Conservation (phyloP, 2,329 filamentous ascomycete species). For the Pseudogymnoascus destructans region DNA sequence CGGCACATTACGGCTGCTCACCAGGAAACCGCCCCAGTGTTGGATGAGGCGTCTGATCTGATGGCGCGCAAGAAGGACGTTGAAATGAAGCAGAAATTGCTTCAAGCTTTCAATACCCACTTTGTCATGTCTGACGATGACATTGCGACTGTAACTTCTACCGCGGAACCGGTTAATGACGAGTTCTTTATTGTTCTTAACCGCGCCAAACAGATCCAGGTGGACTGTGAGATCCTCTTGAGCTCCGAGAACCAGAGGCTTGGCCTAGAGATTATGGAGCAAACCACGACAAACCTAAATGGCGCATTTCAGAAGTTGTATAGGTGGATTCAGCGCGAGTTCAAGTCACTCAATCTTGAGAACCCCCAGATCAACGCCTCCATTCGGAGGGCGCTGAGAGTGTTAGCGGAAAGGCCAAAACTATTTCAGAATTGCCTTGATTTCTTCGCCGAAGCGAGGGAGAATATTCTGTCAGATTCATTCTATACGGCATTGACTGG, state of each 20-base stretch:
- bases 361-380: conserved; percentile 83
- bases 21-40: conserved; percentile 56
- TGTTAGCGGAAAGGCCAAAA: conserved; percentile 77
- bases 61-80: conserved; percentile 60
- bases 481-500: conserved; percentile 85
- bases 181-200: conserved; percentile 66
- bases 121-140: conserved; percentile 81
- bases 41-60: conserved; percentile 64
- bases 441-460: conserved; percentile 80
- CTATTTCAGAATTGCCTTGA: conserved; percentile 90
- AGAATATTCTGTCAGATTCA: conserved; percentile 73
- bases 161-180: conserved; percentile 71
- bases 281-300: conserved; percentile 76
- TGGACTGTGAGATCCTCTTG: conserved; percentile 77
- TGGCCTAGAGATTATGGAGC: conserved; percentile 82
- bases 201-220: conserved; percentile 74
- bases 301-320: conserved; percentile 90
- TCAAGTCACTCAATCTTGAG: conserved; percentile 83
- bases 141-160: conserved; percentile 58
- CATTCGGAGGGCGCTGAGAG: conserved; percentile 70
- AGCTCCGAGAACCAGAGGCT: conserved; percentile 82
- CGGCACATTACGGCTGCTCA: conserved; percentile 63
- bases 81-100: conserved; percentile 65
- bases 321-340: conserved; percentile 86
- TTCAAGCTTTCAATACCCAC: conserved; percentile 65